Evolutionary conservation across 495 filamentous ascomycete species (phyloP).

Genomic region (Penicillium macrosclerotiorum): DNA sequence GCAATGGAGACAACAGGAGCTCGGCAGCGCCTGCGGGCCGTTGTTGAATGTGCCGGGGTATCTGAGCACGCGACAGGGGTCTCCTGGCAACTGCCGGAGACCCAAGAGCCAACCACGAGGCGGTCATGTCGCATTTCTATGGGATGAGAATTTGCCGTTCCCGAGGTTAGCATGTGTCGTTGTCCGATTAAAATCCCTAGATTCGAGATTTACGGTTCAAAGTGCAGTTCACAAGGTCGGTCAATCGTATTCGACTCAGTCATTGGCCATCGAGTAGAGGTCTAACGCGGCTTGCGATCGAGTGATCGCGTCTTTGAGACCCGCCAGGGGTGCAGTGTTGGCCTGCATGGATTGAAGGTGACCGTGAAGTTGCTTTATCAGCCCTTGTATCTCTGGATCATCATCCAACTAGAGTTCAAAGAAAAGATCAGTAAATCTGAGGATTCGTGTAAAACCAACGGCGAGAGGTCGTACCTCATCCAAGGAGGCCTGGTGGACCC

Average conservation of each 20-base stretch:
- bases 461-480: constrained; percentile 28
- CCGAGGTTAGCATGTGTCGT: background rate
- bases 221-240: too few species aligned
- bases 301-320: constrained; percentile 50
- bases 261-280: constrained; percentile 33
- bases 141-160: background rate
- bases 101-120: background rate
- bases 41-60: too few species aligned
- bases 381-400: constrained; percentile 33
- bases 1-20: background rate
- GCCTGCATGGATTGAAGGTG: constrained; percentile 58
- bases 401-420: constrained; percentile 33
- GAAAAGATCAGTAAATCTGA: constrained; percentile 6
- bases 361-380: constrained; percentile 48
- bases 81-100: background rate
- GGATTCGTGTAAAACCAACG: background rate
- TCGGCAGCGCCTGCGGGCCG: too few species aligned
- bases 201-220: too few species aligned
- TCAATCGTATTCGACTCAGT: constrained; percentile 26
- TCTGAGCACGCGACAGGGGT: constrained; percentile 12
- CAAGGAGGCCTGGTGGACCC: constrained; percentile 22
- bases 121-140: too few species aligned
- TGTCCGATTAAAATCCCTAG: too few species aligned
- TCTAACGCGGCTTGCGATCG: constrained; percentile 51
- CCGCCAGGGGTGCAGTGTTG: constrained; percentile 51